phyloP scores from a whole-genome alignment of 192 early-diverging fungal genomes.

The Linnemannia schmuckeri region DNA sequence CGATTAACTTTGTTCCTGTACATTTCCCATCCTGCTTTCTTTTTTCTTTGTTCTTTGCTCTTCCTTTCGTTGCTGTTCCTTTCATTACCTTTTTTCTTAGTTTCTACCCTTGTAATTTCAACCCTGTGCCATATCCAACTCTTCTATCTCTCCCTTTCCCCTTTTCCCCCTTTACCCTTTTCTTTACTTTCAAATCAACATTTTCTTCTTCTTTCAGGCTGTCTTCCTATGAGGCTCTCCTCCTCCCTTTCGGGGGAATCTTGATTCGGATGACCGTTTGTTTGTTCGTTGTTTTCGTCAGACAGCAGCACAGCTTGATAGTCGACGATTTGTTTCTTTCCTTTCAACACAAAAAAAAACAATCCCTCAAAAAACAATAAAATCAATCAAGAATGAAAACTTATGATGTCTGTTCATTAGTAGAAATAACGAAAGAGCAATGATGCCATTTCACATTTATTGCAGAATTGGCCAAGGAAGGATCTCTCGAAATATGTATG shows the following conservation, averaged over 20 bases:
- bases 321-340: not conserved
- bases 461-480: not conserved
- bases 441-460: not conserved
- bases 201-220: too few relatives aligned
- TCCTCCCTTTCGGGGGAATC: not conserved
- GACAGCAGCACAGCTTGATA: not conserved
- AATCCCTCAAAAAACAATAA: constrained; percentile 1
- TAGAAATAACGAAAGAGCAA: not conserved
- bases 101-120: not conserved
- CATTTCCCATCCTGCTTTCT: not conserved
- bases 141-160: not conserved
- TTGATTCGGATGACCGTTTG: not conserved
- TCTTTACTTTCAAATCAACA: not conserved
- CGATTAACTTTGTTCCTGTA: constrained; percentile 7
- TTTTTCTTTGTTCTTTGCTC: not conserved
- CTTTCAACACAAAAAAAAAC: not conserved
- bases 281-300: not conserved
- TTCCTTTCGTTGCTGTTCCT: not conserved
- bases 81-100: not conserved
- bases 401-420: not conserved
- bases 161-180: not conserved
- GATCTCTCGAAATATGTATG: not conserved
- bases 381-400: not conserved
- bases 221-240: not conserved
- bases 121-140: constrained; percentile 6